Base-by-base conservation (phyloP, 805 yeast genomes). In the Tetrapisispora fleetii region DNA sequence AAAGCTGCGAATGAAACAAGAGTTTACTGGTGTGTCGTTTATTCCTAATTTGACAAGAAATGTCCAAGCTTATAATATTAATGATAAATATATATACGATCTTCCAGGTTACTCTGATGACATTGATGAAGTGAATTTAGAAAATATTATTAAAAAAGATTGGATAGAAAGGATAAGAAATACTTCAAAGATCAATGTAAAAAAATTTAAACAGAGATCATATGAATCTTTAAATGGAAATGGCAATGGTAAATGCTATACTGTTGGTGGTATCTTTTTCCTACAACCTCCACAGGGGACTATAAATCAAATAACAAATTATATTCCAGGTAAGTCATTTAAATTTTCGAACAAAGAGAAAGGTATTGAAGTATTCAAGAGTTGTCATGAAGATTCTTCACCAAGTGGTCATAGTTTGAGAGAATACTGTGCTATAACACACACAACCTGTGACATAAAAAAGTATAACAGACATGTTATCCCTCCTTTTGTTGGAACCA, bases 41-140 rank as follows among this genome's bases (percentile, higher is more conserved):
- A 64, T 83, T 42, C 95, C 95, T 0, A 88, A 88, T 27, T 78
- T 81, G 60, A 88, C 96, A 0, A 72, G 86, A 57, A 73, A 70
- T 3, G 56, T 72, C 14, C 72, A 77, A 48, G 67, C 64, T 4
- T 77, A 65, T 53, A 57, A 63, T 8, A 61, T 75, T 17, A 55
- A 51, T 18, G 65, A 61, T 14, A 62, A 66, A 28, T 39, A 54
- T 0, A 49, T 70, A 3, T 52, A 59, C 52, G 76, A 72, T 55
- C 55, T 71, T 7, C 76, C 76, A 5, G 76, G 76, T 2, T 70
- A 65, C 41, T 51, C 61, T 7, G 50, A 46, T 14, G 47, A 55
- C n/a, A 39, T 57, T 5, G 53, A 59, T 24, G 57, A 54, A 19
- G 38, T 49, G 10, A 54, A 57, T 30, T 49, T 67, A 6, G 69